Percentiles rank a stretch among this genome's conserved stretches.
phyloP scores from a whole-genome alignment of 192 early-diverging fungal species.

The Coemansia sp. region DNA sequence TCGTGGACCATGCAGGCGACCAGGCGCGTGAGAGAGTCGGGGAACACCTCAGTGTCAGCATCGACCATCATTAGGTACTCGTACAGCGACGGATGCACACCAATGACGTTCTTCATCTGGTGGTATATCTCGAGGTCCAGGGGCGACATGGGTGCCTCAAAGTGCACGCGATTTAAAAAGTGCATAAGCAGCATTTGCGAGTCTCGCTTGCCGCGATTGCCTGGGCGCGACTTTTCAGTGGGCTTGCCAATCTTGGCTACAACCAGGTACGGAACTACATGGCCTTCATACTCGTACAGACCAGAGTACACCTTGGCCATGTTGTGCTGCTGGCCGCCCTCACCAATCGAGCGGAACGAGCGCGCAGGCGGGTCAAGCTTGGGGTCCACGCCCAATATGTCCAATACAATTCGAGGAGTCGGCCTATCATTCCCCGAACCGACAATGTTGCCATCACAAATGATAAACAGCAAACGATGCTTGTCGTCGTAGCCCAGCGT shows the following conservation, averaged over 20 bases:
- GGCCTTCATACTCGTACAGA: slow-evolving; percentile 84
- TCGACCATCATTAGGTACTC: slow-evolving; percentile 80
- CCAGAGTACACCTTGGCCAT: slow-evolving; percentile 97
- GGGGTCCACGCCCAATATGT: slow-evolving; percentile 85
- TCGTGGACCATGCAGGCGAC: slow-evolving; percentile 81
- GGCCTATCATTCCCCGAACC: slow-evolving; percentile 92
- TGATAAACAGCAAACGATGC: slow-evolving; percentile 82
- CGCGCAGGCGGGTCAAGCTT: slow-evolving; percentile 71
- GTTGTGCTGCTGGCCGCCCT: slow-evolving; percentile 87
- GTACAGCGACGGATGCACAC: slow-evolving; percentile 78
- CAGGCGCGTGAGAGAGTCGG: slow-evolving; percentile 85
- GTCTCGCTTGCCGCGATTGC: slow-evolving; percentile 97
- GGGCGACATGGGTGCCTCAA: slow-evolving; percentile 84
- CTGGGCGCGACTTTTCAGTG: slow-evolving; percentile 79
- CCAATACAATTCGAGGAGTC: slow-evolving; percentile 88
- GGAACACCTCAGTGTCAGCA: slow-evolving; percentile 78
- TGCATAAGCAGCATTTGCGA: slow-evolving; percentile 93
- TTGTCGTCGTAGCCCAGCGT: slow-evolving; percentile 80
- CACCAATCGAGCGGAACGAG: slow-evolving; percentile 83
- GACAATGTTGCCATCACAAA: slow-evolving; percentile 88
- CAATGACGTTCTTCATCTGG: slow-evolving; percentile 96
- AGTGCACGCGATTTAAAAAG: slow-evolving; percentile 91
- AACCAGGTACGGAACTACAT: slow-evolving; percentile 89
- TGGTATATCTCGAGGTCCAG: slow-evolving; percentile 96
- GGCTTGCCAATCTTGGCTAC: slow-evolving; percentile 92